Conservation (phyloP, 1,284 basidiomycete genomes). For the Puccinia hordei region DNA sequence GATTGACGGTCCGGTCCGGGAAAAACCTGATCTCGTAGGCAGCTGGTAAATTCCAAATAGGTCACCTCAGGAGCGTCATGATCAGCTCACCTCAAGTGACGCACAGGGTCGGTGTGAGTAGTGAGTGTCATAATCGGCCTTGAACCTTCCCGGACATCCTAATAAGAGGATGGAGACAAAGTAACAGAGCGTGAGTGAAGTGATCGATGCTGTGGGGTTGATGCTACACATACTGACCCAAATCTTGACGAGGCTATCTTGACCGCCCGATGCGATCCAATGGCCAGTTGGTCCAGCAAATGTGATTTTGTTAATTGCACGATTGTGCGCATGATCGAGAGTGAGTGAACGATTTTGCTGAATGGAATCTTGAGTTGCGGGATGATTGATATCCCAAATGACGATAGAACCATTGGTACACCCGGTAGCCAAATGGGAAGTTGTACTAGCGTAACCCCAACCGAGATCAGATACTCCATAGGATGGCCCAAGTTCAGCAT, state of each 20-base stretch:
- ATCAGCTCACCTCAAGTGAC: slow-evolving; percentile 38
- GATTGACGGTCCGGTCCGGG: slow-evolving; percentile 36
- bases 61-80: neutral
- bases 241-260: slow-evolving; percentile 44
- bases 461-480: slow-evolving; percentile 36
- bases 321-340: slow-evolving; percentile 45
- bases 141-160: slow-evolving; percentile 30
- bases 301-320: slow-evolving; percentile 43
- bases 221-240: slow-evolving; percentile 34
- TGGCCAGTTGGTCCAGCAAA: slow-evolving; percentile 47
- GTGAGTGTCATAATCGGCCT: slow-evolving; percentile 32
- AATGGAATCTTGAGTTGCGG: neutral
- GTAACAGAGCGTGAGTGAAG: neutral
- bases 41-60: neutral
- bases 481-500: slow-evolving; percentile 36
- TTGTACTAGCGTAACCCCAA: slow-evolving; percentile 35
- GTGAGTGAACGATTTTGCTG: slow-evolving; percentile 17
- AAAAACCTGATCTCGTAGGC: slow-evolving; percentile 28
- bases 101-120: slow-evolving; percentile 37
- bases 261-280: slow-evolving; percentile 40
- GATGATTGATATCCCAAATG: slow-evolving; percentile 45
- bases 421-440: slow-evolving; percentile 18
- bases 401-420: slow-evolving; percentile 38
- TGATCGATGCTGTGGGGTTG: neutral
- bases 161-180: neutral